Conservation (phyloP, 306 rosid species). For the Pyrus bretschneideri region DNA sequence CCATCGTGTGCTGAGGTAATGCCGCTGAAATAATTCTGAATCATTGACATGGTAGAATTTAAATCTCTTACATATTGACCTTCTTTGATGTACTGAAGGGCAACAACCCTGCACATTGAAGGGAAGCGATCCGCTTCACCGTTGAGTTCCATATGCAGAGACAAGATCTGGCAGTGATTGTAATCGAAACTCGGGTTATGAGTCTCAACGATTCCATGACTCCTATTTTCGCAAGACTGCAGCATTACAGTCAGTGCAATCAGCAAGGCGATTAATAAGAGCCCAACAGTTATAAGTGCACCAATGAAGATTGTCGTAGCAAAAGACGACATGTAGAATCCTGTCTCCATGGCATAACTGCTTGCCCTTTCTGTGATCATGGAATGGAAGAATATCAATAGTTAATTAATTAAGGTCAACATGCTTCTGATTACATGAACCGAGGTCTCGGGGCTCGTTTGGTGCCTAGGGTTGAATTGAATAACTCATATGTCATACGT, state of each 20-base stretch:
- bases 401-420: neutral
- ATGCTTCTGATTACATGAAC: neutral
- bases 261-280: conserved; percentile 52
- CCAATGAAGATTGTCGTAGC: conserved; percentile 56
- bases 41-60: conserved; percentile 35
- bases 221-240: conserved; percentile 68
- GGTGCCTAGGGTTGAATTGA: neutral
- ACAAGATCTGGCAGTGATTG: conserved; percentile 48
- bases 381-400: conserved; percentile 15
- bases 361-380: conserved; percentile 53
- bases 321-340: conserved; percentile 72
- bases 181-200: conserved; percentile 26
- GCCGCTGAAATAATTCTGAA: conserved; percentile 44
- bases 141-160: conserved; percentile 60
- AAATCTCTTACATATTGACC: conserved; percentile 77
- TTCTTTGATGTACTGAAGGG: conserved; percentile 41
- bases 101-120: conserved; percentile 36
- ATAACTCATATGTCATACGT: neutral
- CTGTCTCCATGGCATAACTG: conserved; percentile 51
- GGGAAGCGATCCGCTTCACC: conserved; percentile 50
- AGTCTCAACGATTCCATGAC: conserved; percentile 42
- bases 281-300: conserved; percentile 49
- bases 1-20: conserved; percentile 27
- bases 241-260: conserved; percentile 61
- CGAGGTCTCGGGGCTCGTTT: neutral